Evolutionary conservation across 306 rosid species (phyloP).

Genomic region (Inga laurina): DNA sequence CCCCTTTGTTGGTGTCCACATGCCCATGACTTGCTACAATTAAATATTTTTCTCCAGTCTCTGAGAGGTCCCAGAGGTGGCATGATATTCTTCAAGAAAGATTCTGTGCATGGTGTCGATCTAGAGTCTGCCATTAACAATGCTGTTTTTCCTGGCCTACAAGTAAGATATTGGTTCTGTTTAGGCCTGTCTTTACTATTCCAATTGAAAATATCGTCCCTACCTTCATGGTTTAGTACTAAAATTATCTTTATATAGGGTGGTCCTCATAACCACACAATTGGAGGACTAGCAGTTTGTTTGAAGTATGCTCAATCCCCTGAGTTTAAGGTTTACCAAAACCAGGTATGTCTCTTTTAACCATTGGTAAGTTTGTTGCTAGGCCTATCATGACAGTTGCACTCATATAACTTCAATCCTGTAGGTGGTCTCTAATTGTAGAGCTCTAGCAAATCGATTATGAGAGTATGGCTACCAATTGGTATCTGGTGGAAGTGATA

Average conservation of each 20-base stretch:
- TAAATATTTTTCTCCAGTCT: slow-evolving; percentile 55
- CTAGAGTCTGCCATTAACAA: slow-evolving; percentile 89
- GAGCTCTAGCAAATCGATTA: not conserved
- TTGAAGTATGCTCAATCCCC: not conserved
- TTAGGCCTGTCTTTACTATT: not conserved
- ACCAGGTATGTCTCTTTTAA: not conserved
- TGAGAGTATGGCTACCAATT: not conserved
- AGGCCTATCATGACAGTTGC: not conserved
- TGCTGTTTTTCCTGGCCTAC: slow-evolving; percentile 93
- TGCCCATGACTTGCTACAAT: not conserved
- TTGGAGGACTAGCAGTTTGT: not conserved
- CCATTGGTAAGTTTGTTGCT: not conserved
- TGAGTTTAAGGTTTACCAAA: not conserved
- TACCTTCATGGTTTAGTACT: not conserved
- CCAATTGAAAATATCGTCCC: not conserved
- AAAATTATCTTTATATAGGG: not conserved
- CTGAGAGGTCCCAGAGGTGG: slow-evolving; percentile 97
- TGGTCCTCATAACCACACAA: not conserved
- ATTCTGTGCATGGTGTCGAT: slow-evolving; percentile 71
- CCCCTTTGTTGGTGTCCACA: not conserved
- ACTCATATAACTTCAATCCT: not conserved
- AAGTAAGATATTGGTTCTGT: slow-evolving; percentile 29
- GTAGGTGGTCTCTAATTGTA: not conserved
- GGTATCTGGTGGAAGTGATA: not conserved
- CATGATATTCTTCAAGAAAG: slow-evolving; percentile 97